Conservation (phyloP, 1,284 basidiomycete genomes). For the Heterobasidion occidentale region DNA sequence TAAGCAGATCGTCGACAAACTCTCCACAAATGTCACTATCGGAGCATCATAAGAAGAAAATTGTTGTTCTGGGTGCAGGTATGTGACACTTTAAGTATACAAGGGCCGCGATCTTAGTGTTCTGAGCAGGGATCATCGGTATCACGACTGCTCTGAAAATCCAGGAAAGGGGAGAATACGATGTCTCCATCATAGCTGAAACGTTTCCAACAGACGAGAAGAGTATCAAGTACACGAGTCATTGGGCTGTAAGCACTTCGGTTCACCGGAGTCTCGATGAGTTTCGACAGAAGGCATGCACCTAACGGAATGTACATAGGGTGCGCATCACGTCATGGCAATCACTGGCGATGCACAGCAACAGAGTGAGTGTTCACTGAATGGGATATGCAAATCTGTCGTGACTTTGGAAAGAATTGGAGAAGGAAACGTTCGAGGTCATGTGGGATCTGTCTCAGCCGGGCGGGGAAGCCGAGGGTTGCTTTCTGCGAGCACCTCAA, state of each 20-base stretch:
- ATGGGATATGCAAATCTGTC: background rate
- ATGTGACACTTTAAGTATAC: background rate
- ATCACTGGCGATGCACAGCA: background rate
- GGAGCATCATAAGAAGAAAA: background rate
- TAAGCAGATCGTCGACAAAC: too few species aligned
- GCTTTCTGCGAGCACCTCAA: conserved; percentile 55
- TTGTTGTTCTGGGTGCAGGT: conserved; percentile 2
- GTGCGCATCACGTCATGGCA: conserved; percentile 63
- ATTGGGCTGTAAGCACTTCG: conserved; percentile 58
- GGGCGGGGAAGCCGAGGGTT: conserved; percentile 40
- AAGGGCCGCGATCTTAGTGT: background rate
- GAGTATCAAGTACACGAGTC: conserved; percentile 61
- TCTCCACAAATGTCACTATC: too few species aligned
- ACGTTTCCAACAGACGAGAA: conserved; percentile 60
- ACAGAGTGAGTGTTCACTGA: background rate
- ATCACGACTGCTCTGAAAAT: conserved; percentile 62
- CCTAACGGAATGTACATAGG: conserved; percentile 22
- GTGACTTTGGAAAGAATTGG: conserved; percentile 38
- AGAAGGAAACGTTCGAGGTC: conserved; percentile 60
- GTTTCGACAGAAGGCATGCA: background rate
- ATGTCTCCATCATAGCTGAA: conserved; percentile 62
- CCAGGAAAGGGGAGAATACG: conserved; percentile 48
- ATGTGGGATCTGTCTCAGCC: conserved; percentile 66
- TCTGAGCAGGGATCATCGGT: conserved; percentile 53
- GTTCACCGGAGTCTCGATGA: background rate